These are phyloP conservation scores for Lichtheimia hyalospora DNA, from an alignment of 371 early-diverging fungal genomes.

Conservation along the genomic window DNA sequence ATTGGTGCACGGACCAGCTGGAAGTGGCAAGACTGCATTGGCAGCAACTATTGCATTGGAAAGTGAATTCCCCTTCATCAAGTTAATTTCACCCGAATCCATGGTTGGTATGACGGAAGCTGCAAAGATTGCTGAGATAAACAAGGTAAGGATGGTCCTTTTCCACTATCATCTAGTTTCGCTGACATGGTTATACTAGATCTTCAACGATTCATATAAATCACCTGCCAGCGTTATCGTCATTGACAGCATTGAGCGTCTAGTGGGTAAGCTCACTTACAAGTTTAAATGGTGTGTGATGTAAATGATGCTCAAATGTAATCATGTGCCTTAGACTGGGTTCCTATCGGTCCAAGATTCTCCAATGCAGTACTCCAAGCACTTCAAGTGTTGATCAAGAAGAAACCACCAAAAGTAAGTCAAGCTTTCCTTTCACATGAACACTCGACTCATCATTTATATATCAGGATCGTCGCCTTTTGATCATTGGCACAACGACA, in stretches of 20 bases:
- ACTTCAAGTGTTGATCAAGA: conserved; percentile 88
- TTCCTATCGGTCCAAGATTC: conserved; percentile 98
- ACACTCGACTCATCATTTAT: not conserved
- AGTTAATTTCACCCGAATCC: conserved; percentile 95
- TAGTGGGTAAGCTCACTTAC: conserved; percentile 62
- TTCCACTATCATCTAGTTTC: not conserved
- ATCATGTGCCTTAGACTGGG: conserved; percentile 76
- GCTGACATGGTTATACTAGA: conserved; percentile 20
- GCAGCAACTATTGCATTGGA: conserved; percentile 96
- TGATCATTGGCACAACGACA: conserved; percentile 88
- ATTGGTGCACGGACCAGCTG: conserved; percentile 85
- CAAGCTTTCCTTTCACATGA: not conserved
- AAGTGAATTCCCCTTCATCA: conserved; percentile 98
- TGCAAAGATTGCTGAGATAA: conserved; percentile 93
- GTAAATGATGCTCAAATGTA: not conserved
- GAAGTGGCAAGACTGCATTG: conserved; percentile 97
- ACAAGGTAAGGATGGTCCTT: conserved; percentile 56
- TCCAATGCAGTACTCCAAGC: conserved; percentile 97
- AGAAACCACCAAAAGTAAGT: conserved; percentile 82
- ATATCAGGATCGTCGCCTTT: conserved; percentile 63
- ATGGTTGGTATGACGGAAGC: conserved; percentile 96
- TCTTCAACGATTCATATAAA: conserved; percentile 98
- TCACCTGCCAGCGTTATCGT: conserved; percentile 96
- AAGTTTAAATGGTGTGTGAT: not conserved
- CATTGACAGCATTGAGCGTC: conserved; percentile 95